phyloP scores from a whole-genome alignment of 2,329 filamentous ascomycete genomes.

The Malbranchea zuffiana region DNA sequence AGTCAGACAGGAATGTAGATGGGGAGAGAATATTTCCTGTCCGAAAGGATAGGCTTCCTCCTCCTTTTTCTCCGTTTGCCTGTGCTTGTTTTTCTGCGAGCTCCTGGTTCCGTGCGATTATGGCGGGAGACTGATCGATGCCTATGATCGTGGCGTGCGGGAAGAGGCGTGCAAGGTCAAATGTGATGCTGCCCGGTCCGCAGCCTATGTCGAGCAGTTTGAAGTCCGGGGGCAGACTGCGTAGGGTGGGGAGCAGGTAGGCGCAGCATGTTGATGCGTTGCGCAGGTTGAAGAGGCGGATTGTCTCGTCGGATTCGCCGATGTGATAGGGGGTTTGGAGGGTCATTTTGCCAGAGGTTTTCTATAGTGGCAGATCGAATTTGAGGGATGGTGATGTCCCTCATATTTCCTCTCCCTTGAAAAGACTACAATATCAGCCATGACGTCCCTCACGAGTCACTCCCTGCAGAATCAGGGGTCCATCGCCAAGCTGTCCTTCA shows the following conservation, averaged over 20 bases:
- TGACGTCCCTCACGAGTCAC: too few species aligned
- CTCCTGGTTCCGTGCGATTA: constrained; percentile 27
- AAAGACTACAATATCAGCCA: too few species aligned
- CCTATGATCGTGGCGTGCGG: constrained; percentile 31
- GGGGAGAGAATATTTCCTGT: constrained; percentile 35
- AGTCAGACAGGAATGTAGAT: constrained; percentile 19
- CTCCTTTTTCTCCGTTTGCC: constrained; percentile 26
- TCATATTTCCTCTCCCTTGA: too few species aligned
- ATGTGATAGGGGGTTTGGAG: not conserved
- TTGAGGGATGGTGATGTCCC: too few species aligned
- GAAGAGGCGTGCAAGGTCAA: constrained; percentile 30
- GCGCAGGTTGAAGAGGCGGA: not conserved
- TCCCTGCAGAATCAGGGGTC: too few species aligned
- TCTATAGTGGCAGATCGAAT: too few species aligned
- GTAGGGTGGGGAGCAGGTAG: constrained; percentile 26
- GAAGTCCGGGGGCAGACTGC: constrained; percentile 26
- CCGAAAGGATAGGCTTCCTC: too few species aligned
- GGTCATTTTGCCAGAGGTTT: too few species aligned
- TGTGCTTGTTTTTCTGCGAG: constrained; percentile 17
- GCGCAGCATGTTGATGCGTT: constrained; percentile 15
- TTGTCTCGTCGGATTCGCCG: not conserved
- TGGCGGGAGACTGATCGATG: constrained; percentile 25
- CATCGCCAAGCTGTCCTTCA: too few species aligned
- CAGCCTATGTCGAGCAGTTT: constrained; percentile 38
- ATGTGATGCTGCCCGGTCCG: constrained; percentile 36